Evolutionary conservation across 1,284 basidiomycete species (phyloP).

Genomic region (Abortiporus biennis): DNA sequence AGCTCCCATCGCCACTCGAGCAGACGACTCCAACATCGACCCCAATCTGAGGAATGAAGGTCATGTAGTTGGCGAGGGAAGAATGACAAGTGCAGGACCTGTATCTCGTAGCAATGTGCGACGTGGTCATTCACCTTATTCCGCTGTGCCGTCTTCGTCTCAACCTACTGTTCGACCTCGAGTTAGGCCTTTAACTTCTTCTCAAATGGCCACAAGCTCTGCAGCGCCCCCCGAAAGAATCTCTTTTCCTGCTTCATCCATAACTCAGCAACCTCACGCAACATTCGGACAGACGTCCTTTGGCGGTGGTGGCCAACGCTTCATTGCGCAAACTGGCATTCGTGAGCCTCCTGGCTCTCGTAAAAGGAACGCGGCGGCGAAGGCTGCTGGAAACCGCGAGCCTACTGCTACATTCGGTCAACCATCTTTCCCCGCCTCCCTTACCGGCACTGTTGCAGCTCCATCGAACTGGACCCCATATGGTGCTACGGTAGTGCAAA

Average conservation of each 20-base stretch:
- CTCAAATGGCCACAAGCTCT: too few relatives aligned
- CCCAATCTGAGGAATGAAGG: constrained; percentile 3
- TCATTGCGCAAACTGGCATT: too few relatives aligned
- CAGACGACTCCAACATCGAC: constrained; percentile 8
- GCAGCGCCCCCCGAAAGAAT: too few relatives aligned
- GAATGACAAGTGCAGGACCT: not conserved
- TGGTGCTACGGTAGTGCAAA: not conserved
- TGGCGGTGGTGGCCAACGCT: too few relatives aligned
- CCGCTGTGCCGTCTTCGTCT: not conserved
- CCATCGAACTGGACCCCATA: constrained; percentile 3
- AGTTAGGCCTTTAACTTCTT: too few relatives aligned
- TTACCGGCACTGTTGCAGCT: not conserved
- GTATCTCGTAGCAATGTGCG: not conserved
- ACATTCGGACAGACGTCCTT: too few relatives aligned
- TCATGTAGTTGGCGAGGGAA: not conserved
- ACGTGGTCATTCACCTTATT: not conserved
- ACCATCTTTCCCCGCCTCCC: constrained; percentile 2
- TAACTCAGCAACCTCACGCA: too few relatives aligned
- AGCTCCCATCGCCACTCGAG: not conserved
- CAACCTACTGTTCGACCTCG: too few relatives aligned
- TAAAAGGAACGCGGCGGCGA: too few relatives aligned
- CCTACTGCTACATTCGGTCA: constrained; percentile 1
- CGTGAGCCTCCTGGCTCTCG: too few relatives aligned
- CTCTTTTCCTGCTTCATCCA: too few relatives aligned
- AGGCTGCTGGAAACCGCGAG: too few relatives aligned